Conservation (phyloP, 2,329 filamentous ascomycete species). For the Clonostachys chloroleuca region DNA sequence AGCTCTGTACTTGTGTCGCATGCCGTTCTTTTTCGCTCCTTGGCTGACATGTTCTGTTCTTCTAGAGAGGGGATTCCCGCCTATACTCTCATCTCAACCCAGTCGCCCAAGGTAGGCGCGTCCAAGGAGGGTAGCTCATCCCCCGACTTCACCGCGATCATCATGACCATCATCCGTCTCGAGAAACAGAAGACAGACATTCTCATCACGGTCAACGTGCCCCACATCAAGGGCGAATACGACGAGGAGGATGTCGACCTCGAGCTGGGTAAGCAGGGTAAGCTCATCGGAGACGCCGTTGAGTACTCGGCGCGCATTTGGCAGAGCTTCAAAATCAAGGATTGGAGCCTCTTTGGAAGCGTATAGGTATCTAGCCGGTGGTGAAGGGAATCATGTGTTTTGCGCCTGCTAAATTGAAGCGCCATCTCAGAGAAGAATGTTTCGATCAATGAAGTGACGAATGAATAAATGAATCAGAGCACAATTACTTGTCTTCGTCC, state of each 20-base stretch:
- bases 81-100: constrained; percentile 67
- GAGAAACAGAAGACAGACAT: constrained; percentile 75
- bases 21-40: too few relatives aligned
- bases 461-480: background rate
- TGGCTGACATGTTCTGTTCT: background rate
- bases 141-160: constrained; percentile 67
- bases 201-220: constrained; percentile 82
- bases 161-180: constrained; percentile 73
- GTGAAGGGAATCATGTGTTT: too few relatives aligned
- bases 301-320: constrained; percentile 67
- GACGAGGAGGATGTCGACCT: constrained; percentile 68
- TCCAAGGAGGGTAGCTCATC: constrained; percentile 27
- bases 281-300: constrained; percentile 63
- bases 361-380: constrained; percentile 2
- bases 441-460: background rate
- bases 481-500: background rate
- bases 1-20: background rate
- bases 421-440: background rate
- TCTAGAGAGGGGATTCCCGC: constrained; percentile 44
- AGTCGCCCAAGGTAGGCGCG: constrained; percentile 36
- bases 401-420: too few relatives aligned
- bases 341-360: constrained; percentile 69
- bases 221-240: constrained; percentile 73
- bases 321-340: constrained; percentile 70
- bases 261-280: constrained; percentile 59